Percentiles rank a stretch among this genome's conserved stretches.
Conservation (phyloP, 2,329 filamentous ascomycete species). For the Phaeophleospora eucalypticola region DNA sequence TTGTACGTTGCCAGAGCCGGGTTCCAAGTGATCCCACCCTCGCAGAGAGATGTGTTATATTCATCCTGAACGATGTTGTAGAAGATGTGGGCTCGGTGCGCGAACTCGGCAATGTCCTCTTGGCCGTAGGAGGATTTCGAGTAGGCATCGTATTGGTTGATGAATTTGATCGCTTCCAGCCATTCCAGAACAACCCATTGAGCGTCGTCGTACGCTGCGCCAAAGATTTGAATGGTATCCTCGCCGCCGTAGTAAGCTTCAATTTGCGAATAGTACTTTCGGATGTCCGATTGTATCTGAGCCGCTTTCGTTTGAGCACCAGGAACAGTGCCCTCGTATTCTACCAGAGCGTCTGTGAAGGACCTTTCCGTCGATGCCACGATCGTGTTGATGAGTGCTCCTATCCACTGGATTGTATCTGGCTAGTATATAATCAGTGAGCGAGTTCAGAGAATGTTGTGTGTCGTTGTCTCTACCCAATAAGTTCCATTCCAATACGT, state of each 20-base stretch:
- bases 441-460: background rate
- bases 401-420: slow-evolving; percentile 28
- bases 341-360: slow-evolving; percentile 15
- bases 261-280: slow-evolving; percentile 26
- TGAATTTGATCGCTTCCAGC: slow-evolving; percentile 32
- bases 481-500: slow-evolving; percentile 31
- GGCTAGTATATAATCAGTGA: slow-evolving; percentile 13
- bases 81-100: slow-evolving; percentile 79
- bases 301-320: slow-evolving; percentile 9
- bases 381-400: slow-evolving; percentile 28
- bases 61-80: slow-evolving; percentile 76
- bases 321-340: slow-evolving; percentile 13
- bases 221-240: slow-evolving; percentile 31
- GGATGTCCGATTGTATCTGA: slow-evolving; percentile 23
- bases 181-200: slow-evolving; percentile 35
- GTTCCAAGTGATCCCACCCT: slow-evolving; percentile 89
- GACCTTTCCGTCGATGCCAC: slow-evolving; percentile 21
- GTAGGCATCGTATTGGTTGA: slow-evolving; percentile 27
- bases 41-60: slow-evolving; percentile 78
- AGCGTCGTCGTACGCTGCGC: slow-evolving; percentile 32
- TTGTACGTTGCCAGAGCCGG: slow-evolving; percentile 80
- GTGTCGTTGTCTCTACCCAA: slow-evolving; percentile 13
- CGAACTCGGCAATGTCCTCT: slow-evolving; percentile 70
- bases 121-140: slow-evolving; percentile 63
- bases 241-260: slow-evolving; percentile 27